phyloP scores from a whole-genome alignment of 2,329 filamentous ascomycete genomes.

The Fonsecaea multimorphosa region DNA sequence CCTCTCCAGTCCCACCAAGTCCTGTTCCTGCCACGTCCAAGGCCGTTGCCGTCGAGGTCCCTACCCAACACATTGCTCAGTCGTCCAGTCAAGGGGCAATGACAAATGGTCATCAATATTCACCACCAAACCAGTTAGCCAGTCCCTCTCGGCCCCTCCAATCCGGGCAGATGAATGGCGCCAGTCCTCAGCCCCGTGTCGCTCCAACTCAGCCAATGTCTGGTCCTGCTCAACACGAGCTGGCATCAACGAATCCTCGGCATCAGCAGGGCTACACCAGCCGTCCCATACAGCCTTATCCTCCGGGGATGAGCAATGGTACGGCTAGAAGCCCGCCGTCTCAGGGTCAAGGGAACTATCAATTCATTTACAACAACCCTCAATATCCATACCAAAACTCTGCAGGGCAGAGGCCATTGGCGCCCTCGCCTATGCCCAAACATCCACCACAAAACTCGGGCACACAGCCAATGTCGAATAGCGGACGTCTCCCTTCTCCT shows the following conservation, averaged over 20 bases:
- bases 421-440: conserved; percentile 43
- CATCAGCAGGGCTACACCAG: conserved; percentile 19
- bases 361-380: conserved; percentile 34
- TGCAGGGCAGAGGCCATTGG: conserved; percentile 43
- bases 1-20: conserved; percentile 37
- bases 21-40: conserved; percentile 24
- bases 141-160: conserved; percentile 19
- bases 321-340: conserved; percentile 36
- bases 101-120: conserved; percentile 39
- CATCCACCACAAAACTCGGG: conserved; percentile 51
- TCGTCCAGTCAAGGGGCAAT: conserved; percentile 20
- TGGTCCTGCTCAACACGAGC: conserved; percentile 5
- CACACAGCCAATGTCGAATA: conserved; percentile 40
- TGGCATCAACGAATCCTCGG: background rate
- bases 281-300: conserved; percentile 42
- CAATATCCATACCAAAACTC: conserved; percentile 38
- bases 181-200: conserved; percentile 40
- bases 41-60: conserved; percentile 29
- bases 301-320: conserved; percentile 44
- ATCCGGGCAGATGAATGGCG: conserved; percentile 23
- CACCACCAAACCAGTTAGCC: conserved; percentile 20
- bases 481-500: conserved; percentile 44
- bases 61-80: conserved; percentile 4
- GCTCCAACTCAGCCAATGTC: conserved; percentile 14
- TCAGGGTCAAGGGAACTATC: conserved; percentile 35